Base-by-base conservation (phyloP, 768 basidiomycete genomes). In the Psilocybe tampanensis region DNA sequence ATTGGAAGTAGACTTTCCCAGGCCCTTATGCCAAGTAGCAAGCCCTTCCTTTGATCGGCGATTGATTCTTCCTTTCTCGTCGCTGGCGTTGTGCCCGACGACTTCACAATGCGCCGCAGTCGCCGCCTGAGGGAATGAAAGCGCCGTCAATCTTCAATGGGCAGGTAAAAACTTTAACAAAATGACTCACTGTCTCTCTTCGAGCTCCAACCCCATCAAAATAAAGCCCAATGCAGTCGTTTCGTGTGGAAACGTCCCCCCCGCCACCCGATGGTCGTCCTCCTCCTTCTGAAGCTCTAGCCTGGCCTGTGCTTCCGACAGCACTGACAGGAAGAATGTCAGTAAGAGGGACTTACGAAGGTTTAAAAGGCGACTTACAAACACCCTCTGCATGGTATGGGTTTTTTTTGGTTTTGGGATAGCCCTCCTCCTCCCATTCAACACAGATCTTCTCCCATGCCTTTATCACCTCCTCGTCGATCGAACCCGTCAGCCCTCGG, bases 1-100 rank as follows among this genome's bases (percentile, higher is more conserved):
- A 63, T 22, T 17, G 53, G 39, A 8, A 24, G 8, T 8, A 63
- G 51, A 22, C 53, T 53, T 19, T 60, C 59, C 63, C 63, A 66
- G 0, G 33, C 47, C 2, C 47, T 49, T 13, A 64, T 56, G 8
- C 56, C 19, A 23, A 23, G 36, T 3, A 26, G 21, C 19, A 55
- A 11, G 15, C 15, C 7, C 13, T 48, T 48, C 2, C 54, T 29
- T 22, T 41, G 54, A 8, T 55, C 54, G 1, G 29, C 24, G 0
- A 55, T 9, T 13, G 17, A 13, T 2, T 47, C 41, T 34, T 49
- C 41, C 2, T 12, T 24, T 19, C 17, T 15, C 8, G 15, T 17
- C 7, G 39, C 50, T 21, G 12, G 15, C 15, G 34, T 12, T 12
- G 23, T 8, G 5, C 34, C 2, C 2, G 21, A 24, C 4, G 9